Base-by-base conservation (phyloP, 208 protist species). In the Histomonas meleagridis region DNA sequence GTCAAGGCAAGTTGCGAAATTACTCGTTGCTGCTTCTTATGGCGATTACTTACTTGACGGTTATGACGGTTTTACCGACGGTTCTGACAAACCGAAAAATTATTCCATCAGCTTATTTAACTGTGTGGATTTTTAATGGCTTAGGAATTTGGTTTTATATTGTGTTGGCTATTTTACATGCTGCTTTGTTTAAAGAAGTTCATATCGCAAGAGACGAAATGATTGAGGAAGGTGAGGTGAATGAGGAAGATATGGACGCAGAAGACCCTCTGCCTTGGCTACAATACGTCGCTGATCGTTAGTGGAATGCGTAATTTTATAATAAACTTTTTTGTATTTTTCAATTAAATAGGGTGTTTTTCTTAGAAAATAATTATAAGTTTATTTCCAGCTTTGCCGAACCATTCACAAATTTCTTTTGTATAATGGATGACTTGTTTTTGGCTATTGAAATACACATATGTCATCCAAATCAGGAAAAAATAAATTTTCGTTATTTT, bases 11-110 rank as follows among this genome's bases (percentile, higher is more conserved):
- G 76, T 26, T 2, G 76, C 76, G 28, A 86, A 86, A 86, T 86
- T 86, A 38, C 46, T 86, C 26, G 55, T 86, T 86, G 43, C 76
- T 38, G 40, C 76, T 18, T 43, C 46, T 55, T 51, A 86, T 38
- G 76, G 76, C 23, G 46, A 86, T 55, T 86, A 86, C 55, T 55
- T 86, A 48, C 46, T 86, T n/a, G 76, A 86, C 55, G 76, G 76
- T 38, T 86, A 86, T 55, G 76, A 86, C 38, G 76, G 46, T 21
- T 14, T 86, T 12, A 35, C 76, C 10, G 43, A 57, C 16, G 23
- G 23, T 51, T 40, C 76, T 32, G 76, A 86, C 55, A 86, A 86
- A 86, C 18, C 23, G n/a, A 16, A 55, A 51, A 38, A 32, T 86
- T 16, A 86, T 86, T 86, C 76, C 76, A 14, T 86, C 76, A 35